These are phyloP conservation scores for Boletus sp. DNA, from an alignment of 768 basidiomycete species.

Conservation along the genomic window DNA sequence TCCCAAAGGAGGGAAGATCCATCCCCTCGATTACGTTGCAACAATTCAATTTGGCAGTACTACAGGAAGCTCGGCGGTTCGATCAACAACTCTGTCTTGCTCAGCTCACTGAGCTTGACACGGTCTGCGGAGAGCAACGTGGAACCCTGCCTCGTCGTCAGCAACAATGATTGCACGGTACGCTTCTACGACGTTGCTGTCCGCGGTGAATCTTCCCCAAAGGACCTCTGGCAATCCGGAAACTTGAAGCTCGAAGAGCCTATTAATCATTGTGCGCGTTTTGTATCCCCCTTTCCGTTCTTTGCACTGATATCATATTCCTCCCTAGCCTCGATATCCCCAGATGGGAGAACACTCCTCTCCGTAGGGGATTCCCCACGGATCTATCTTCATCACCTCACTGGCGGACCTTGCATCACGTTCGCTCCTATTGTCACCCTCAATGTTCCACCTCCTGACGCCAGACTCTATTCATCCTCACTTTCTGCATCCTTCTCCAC, in stretches of 20 bases:
- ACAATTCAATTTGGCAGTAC: conserved; percentile 47
- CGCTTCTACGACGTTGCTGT: conserved; percentile 76
- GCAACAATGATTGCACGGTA: conserved; percentile 83
- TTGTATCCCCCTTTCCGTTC: neutral
- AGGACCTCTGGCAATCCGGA: conserved; percentile 48
- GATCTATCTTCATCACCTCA: conserved; percentile 76
- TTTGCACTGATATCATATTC: conserved; percentile 9
- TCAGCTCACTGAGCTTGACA: conserved; percentile 62
- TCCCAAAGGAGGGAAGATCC: conserved; percentile 16
- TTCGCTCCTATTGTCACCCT: conserved; percentile 71
- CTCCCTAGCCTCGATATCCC: conserved; percentile 76
- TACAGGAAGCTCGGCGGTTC: conserved; percentile 55
- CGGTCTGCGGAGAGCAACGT: conserved; percentile 58
- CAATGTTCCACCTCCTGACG: conserved; percentile 55
- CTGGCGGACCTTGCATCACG: conserved; percentile 56
- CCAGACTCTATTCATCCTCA: conserved; percentile 38
- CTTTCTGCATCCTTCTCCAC: conserved; percentile 76
- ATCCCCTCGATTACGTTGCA: conserved; percentile 8
- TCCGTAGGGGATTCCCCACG: conserved; percentile 90
- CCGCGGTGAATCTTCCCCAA: conserved; percentile 41
- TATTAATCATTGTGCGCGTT: conserved; percentile 73
- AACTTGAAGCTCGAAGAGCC: conserved; percentile 59
- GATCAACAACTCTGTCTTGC: conserved; percentile 77
- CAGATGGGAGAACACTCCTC: conserved; percentile 80
- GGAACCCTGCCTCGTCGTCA: conserved; percentile 76